Evolutionary conservation across 2,329 filamentous ascomycete species (phyloP).

Genomic region (Didymella sp.): DNA sequence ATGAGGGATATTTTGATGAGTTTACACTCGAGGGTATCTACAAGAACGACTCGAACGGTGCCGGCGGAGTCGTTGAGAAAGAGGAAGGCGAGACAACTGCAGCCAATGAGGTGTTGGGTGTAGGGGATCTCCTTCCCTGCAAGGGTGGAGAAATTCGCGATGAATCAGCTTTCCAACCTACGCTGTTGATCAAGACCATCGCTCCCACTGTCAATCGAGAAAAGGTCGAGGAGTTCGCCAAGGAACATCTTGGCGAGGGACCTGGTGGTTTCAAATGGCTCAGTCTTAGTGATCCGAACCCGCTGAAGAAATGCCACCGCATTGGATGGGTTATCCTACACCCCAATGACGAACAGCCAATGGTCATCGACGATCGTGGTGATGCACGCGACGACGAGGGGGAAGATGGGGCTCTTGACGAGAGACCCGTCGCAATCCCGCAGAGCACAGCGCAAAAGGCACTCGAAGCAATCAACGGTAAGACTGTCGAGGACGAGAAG

Average conservation of each 20-base stretch:
- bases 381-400: conserved; percentile 74
- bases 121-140: conserved; percentile 86
- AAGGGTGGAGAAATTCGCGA: conserved; percentile 87
- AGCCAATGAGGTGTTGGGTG: conserved; percentile 88
- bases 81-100: conserved; percentile 94
- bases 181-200: conserved; percentile 96
- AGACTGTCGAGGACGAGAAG: conserved; percentile 93
- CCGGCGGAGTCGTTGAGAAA: conserved; percentile 85
- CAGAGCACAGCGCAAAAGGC: conserved; percentile 77
- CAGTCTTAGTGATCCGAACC: conserved; percentile 94
- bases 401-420: conserved; percentile 64
- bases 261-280: conserved; percentile 95
- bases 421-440: conserved; percentile 54
- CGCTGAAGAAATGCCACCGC: conserved; percentile 93
- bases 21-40: conserved; percentile 94
- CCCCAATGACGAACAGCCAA: conserved; percentile 71
- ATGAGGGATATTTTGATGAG: conserved; percentile 86
- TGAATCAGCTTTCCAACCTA: conserved; percentile 86
- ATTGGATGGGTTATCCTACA: conserved; percentile 99
- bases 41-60: conserved; percentile 89
- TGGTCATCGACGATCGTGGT: conserved; percentile 69
- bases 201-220: conserved; percentile 93
- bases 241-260: conserved; percentile 88
- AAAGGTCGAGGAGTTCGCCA: conserved; percentile 93
- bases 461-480: conserved; percentile 92